Evolutionary conservation across 2,329 filamentous ascomycete species (phyloP).

Genomic region (Sporothrix pallida): DNA sequence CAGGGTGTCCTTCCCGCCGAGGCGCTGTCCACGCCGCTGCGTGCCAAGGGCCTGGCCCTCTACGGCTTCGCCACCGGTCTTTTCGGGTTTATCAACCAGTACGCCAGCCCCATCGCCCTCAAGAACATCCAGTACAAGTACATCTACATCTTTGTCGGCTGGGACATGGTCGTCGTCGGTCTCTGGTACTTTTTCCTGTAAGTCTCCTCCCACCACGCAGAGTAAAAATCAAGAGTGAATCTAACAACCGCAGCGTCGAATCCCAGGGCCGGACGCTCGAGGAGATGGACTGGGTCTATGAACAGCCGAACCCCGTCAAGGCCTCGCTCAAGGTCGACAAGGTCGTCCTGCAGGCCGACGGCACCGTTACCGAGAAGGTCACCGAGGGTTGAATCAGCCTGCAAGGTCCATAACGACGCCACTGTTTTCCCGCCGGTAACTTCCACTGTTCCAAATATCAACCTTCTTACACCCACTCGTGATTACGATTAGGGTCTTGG

Average conservation of each 20-base stretch:
- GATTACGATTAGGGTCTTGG: too few relatives aligned
- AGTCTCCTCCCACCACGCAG: too few relatives aligned
- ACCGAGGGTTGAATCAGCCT: constrained; percentile 32
- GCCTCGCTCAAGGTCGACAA: constrained; percentile 56
- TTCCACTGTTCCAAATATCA: too few relatives aligned
- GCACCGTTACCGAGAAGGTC: constrained; percentile 55
- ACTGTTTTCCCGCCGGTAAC: too few relatives aligned
- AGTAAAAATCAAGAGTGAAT: too few relatives aligned
- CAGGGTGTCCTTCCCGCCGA: constrained; percentile 56
- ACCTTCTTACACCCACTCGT: too few relatives aligned
- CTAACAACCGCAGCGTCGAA: constrained; percentile 49
- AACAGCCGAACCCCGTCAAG: constrained; percentile 57
- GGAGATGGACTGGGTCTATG: constrained; percentile 57
- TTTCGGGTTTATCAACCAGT: constrained; percentile 57
- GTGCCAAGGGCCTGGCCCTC: constrained; percentile 58
- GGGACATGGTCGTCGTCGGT: constrained; percentile 52
- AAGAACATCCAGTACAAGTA: constrained; percentile 52
- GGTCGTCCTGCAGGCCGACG: constrained; percentile 53
- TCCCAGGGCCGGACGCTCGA: constrained; percentile 57
- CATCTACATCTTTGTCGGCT: constrained; percentile 56
- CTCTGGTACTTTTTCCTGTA: constrained; percentile 52
- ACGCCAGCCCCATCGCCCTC: constrained; percentile 54
- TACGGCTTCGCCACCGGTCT: constrained; percentile 53
- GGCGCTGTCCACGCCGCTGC: constrained; percentile 55
- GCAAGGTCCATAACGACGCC: neutral